Conservation (phyloP, 495 filamentous ascomycete species). For the Chaetomium cochliodes region DNA sequence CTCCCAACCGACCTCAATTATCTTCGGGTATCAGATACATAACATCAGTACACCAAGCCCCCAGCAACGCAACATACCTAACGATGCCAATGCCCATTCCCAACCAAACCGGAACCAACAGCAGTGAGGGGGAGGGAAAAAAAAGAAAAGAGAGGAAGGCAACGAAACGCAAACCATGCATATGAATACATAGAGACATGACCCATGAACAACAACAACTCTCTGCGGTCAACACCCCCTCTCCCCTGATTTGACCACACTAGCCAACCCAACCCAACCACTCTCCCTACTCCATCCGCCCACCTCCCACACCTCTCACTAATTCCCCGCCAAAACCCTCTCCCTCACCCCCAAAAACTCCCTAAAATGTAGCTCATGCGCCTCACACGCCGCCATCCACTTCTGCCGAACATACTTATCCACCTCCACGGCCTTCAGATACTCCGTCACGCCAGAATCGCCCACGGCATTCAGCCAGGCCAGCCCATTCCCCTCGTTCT, state of each 20-base stretch:
- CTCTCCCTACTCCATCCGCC: not conserved
- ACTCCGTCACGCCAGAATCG: slow-evolving; percentile 50
- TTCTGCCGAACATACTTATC: slow-evolving; percentile 60
- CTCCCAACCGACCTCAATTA: slow-evolving; percentile 14
- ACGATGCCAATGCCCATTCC: slow-evolving; percentile 4
- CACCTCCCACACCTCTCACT: not conserved
- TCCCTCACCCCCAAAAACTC: slow-evolving; percentile 44
- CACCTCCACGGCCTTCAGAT: slow-evolving; percentile 60
- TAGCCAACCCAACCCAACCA: not conserved
- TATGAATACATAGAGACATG: slow-evolving; percentile 2
- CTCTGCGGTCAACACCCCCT: not conserved
- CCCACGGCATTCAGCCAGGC: slow-evolving; percentile 59
- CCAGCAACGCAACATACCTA: not conserved
- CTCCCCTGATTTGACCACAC: too few relatives aligned
- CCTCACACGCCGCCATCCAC: slow-evolving; percentile 64
- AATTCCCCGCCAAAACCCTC: slow-evolving; percentile 4
- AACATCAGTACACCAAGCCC: slow-evolving; percentile 3
- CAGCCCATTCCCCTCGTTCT: slow-evolving; percentile 41
- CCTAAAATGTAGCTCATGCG: slow-evolving; percentile 60
- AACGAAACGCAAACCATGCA: not conserved
- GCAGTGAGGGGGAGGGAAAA: not conserved
- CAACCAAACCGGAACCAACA: not conserved
- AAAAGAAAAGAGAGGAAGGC: not conserved
- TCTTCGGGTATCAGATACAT: slow-evolving; percentile 21
- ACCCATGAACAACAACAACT: not conserved